Evolutionary conservation across 768 basidiomycete genomes (phyloP).

Genomic region (Boletus tomentosulus): DNA sequence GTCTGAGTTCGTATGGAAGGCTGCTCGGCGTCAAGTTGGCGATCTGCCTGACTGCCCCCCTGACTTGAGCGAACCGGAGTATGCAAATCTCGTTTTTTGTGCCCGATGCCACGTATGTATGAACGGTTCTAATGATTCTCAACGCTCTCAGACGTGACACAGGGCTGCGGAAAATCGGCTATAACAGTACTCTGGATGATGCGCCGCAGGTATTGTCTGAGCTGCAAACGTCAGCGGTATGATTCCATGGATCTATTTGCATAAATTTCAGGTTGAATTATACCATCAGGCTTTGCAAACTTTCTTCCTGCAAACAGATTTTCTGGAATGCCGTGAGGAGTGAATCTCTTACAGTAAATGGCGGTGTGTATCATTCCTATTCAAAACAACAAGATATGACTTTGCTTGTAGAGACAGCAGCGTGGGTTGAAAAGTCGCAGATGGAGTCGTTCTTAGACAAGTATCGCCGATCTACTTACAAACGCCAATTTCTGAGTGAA

Average conservation of each 20-base stretch:
- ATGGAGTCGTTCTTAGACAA: constrained; percentile 7
- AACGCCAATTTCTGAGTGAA: background rate
- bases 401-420: background rate
- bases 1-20: constrained; percentile 25
- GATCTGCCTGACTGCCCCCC: constrained; percentile 40
- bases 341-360: background rate
- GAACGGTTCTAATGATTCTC: too few species aligned
- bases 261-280: background rate
- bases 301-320: background rate
- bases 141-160: too few species aligned
- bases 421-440: constrained; percentile 9
- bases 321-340: background rate
- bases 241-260: background rate
- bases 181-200: constrained; percentile 2
- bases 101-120: constrained; percentile 15
- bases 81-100: constrained; percentile 38
- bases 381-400: too few species aligned
- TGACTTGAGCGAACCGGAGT: constrained; percentile 44
- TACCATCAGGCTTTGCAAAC: background rate
- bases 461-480: background rate
- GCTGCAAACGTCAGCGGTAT: background rate
- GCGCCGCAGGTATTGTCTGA: constrained; percentile 10
- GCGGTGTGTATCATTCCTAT: background rate
- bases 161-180: too few species aligned
- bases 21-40: constrained; percentile 17